phyloP scores from a whole-genome alignment of 2,329 filamentous ascomycete species.

The Tetracladium maxilliforme region DNA sequence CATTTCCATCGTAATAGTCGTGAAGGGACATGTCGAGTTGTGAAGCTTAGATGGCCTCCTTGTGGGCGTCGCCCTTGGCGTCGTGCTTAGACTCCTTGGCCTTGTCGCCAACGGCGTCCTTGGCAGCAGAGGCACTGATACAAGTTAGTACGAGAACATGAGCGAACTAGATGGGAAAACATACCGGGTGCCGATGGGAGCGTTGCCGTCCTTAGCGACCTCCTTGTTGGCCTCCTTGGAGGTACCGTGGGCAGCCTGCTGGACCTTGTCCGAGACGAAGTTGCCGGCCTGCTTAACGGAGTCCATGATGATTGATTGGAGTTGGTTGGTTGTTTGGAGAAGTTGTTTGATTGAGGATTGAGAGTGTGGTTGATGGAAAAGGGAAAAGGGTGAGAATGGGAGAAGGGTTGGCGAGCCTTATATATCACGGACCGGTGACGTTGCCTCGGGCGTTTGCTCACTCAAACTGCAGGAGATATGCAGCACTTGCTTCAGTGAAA shows the following conservation, averaged over 20 bases:
- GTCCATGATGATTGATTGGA: slow-evolving; percentile 1
- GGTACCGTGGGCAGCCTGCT: slow-evolving; percentile 29
- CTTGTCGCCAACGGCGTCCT: slow-evolving; percentile 36
- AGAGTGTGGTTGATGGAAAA: too few species aligned
- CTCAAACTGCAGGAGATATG: neutral
- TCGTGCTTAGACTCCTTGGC: slow-evolving; percentile 34
- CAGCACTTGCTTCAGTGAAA: neutral
- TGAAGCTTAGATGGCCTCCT: slow-evolving; percentile 13
- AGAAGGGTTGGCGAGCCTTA: neutral
- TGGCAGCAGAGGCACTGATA: slow-evolving; percentile 31
- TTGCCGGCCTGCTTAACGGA: slow-evolving; percentile 30
- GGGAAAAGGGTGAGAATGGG: slow-evolving; percentile 2
- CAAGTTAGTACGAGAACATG: too few species aligned
- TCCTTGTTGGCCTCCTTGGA: slow-evolving; percentile 45
- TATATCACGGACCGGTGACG: neutral
- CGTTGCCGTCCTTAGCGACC: slow-evolving; percentile 34
- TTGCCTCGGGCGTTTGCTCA: neutral
- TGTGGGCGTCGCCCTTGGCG: slow-evolving; percentile 29
- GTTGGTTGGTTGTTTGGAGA: neutral
- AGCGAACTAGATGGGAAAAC: too few species aligned
- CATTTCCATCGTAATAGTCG: too few species aligned
- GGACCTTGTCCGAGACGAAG: slow-evolving; percentile 38
- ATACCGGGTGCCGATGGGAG: slow-evolving; percentile 25
- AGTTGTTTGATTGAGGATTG: slow-evolving; percentile 1
- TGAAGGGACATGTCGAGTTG: neutral